A percentile compares a stretch with the other conserved stretches of the same genome.
phyloP scores from a whole-genome alignment of 2,329 filamentous ascomycete species.

The Fonsecaea pugnacius region DNA sequence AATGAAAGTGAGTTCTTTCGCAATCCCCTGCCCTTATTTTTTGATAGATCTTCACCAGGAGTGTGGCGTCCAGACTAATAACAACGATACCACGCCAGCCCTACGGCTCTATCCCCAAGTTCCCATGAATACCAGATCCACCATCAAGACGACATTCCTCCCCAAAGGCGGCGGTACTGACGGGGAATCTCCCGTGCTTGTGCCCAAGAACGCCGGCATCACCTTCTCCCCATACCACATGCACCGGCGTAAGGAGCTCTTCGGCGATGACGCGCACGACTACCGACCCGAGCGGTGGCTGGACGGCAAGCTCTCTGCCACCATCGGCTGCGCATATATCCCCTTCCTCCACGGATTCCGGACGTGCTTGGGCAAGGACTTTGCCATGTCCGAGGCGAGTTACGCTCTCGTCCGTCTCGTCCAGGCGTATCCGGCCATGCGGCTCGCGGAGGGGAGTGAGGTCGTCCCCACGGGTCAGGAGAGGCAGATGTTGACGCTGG shows the following conservation, averaged over 20 bases:
- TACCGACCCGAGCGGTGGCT: slow-evolving; percentile 33
- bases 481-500: slow-evolving; percentile 21
- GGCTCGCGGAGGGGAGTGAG: slow-evolving; percentile 6
- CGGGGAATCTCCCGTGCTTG: slow-evolving; percentile 38
- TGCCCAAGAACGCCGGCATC: slow-evolving; percentile 39
- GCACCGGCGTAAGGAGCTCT: slow-evolving; percentile 54
- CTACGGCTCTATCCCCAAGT: slow-evolving; percentile 46
- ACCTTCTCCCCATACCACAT: slow-evolving; percentile 43
- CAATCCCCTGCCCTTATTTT: no score
- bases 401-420: slow-evolving; percentile 38
- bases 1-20: slow-evolving; percentile 45
- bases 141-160: slow-evolving; percentile 38
- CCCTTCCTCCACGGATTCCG: slow-evolving; percentile 13
- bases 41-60: background rate
- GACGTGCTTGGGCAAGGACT: slow-evolving; percentile 26
- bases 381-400: slow-evolving; percentile 34
- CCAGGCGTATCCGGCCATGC: slow-evolving; percentile 30
- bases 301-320: slow-evolving; percentile 26
- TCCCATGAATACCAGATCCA: slow-evolving; percentile 38
- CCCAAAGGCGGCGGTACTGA: slow-evolving; percentile 42
- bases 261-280: slow-evolving; percentile 22
- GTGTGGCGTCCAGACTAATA: no score
- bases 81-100: no score
- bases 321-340: slow-evolving; percentile 28
- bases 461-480: slow-evolving; percentile 15